phyloP scores from a whole-genome alignment of 345 rosid genomes.

The Populus alba region DNA sequence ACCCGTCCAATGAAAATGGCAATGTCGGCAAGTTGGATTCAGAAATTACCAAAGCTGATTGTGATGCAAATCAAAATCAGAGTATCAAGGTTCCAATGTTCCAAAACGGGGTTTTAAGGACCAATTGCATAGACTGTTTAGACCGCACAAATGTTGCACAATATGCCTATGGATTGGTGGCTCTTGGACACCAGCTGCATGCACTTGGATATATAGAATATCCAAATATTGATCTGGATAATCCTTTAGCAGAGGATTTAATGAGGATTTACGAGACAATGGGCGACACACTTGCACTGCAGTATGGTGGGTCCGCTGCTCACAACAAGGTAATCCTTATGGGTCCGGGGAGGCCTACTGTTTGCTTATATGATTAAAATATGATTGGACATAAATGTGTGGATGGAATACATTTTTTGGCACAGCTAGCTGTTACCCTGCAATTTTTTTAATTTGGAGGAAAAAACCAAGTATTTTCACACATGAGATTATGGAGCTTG shows the following conservation, averaged over 20 bases:
- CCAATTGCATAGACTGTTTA: slow-evolving; percentile 96
- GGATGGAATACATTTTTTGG: neutral
- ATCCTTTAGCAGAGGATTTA: slow-evolving; percentile 72
- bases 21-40: slow-evolving; percentile 26
- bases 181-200: slow-evolving; percentile 81
- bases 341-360: neutral
- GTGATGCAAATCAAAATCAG: slow-evolving; percentile 25
- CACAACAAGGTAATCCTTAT: slow-evolving; percentile 73
- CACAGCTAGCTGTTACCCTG: neutral
- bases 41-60: slow-evolving; percentile 26
- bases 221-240: slow-evolving; percentile 54
- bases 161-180: slow-evolving; percentile 77
- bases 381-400: neutral
- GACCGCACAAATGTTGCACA: slow-evolving; percentile 99
- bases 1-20: slow-evolving; percentile 28
- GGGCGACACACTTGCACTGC: slow-evolving; percentile 96
- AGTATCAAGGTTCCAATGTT: slow-evolving; percentile 40
- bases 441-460: neutral
- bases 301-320: slow-evolving; percentile 98
- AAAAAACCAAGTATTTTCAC: neutral
- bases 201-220: slow-evolving; percentile 50
- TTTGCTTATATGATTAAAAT: neutral
- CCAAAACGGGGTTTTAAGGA: slow-evolving; percentile 85
- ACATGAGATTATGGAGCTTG: neutral
- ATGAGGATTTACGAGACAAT: slow-evolving; percentile 80